Conservation (phyloP, 1,284 basidiomycete genomes). For the Fistulina hepatica region DNA sequence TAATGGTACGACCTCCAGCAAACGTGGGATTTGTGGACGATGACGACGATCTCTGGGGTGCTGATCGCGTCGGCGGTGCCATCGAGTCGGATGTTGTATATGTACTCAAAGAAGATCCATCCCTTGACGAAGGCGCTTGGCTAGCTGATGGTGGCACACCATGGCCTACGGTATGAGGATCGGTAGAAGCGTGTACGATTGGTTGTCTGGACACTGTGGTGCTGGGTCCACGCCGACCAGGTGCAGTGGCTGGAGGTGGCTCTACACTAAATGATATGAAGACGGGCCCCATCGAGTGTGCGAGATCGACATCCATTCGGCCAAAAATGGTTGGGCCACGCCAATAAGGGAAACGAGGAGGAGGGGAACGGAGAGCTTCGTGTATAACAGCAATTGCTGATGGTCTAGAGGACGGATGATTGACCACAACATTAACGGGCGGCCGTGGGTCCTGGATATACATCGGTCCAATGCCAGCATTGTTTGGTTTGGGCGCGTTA, state of each 20-base stretch:
- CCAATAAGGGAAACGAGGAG: constrained; percentile 5
- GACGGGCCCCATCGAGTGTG: constrained; percentile 44
- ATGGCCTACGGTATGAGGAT: background rate
- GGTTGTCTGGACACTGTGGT: background rate
- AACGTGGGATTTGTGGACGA: too few relatives aligned
- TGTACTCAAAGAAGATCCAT: constrained; percentile 1
- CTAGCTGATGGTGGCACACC: background rate
- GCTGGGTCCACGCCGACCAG: background rate
- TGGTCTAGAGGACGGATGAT: background rate
- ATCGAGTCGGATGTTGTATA: too few relatives aligned
- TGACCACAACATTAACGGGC: too few relatives aligned
- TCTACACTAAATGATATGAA: constrained; percentile 54
- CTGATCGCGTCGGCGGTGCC: too few relatives aligned
- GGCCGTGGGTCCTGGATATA: constrained; percentile 34
- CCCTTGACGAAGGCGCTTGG: background rate
- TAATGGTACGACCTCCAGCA: too few relatives aligned
- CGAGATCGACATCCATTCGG: constrained; percentile 43
- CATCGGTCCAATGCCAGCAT: constrained; percentile 41
- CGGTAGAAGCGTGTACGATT: background rate
- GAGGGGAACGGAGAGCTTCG: background rate
- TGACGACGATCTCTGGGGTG: too few relatives aligned
- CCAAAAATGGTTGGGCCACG: constrained; percentile 52
- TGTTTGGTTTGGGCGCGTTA: constrained; percentile 32
- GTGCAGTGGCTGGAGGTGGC: constrained; percentile 29
- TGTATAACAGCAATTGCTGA: background rate